Conservation (phyloP, 1,284 basidiomycete genomes). For the Paramarasmius palmivorus region DNA sequence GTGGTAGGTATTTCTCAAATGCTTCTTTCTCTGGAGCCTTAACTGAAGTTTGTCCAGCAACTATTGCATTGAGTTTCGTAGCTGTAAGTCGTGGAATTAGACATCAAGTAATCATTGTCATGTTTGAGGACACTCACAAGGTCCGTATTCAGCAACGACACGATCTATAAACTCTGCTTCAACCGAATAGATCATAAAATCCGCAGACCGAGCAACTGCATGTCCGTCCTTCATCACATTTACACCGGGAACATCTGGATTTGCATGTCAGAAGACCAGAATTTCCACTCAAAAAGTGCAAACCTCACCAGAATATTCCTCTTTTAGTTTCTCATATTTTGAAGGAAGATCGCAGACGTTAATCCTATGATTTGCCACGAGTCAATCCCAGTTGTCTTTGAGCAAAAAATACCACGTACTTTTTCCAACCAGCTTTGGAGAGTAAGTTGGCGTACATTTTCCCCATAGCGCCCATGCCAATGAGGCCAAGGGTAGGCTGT, state of each 20-base stretch:
- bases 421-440: conserved; percentile 80
- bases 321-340: conserved; percentile 67
- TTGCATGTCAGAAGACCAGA: conserved; percentile 10
- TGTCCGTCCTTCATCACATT: conserved; percentile 79
- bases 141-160: conserved; percentile 89
- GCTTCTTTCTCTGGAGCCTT: conserved; percentile 93
- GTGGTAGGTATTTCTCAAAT: conserved; percentile 88
- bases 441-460: conserved; percentile 86
- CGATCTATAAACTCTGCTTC: conserved; percentile 88
- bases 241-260: conserved; percentile 55
- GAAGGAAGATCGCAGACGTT: conserved; percentile 90
- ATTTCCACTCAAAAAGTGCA: neutral
- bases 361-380: conserved; percentile 53
- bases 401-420: conserved; percentile 45
- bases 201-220: conserved; percentile 79
- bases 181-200: conserved; percentile 92
- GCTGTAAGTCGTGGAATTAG: no score
- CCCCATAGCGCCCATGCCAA: conserved; percentile 97
- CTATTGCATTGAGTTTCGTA: conserved; percentile 90
- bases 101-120: no score
- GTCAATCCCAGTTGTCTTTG: neutral
- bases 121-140: conserved; percentile 59
- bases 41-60: conserved; percentile 95
- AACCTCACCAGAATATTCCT: conserved; percentile 62
- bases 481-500: conserved; percentile 82